Percentiles rank a stretch among this genome's conserved stretches.
Conservation (phyloP, 1,284 basidiomycete species). For the Tilletia horrida region DNA sequence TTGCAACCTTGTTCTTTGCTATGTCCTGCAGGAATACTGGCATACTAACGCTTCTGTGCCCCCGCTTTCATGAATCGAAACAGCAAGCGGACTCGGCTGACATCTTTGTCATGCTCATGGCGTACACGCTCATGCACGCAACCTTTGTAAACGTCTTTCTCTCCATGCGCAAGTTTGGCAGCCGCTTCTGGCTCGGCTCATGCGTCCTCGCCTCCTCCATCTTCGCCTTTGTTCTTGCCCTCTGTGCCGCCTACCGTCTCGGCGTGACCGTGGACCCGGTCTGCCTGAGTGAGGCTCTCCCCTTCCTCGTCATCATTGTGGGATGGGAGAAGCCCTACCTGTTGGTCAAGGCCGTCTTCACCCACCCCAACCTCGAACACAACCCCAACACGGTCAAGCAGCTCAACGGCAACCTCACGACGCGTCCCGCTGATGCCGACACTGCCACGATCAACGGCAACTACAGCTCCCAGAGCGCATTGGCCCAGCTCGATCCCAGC, state of each 20-base stretch:
- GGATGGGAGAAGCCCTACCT: slow-evolving; percentile 97
- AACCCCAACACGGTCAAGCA: slow-evolving; percentile 29
- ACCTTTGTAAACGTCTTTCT: slow-evolving; percentile 73
- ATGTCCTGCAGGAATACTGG: too few relatives aligned
- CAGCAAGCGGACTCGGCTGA: slow-evolving; percentile 88
- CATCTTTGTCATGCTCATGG: slow-evolving; percentile 89
- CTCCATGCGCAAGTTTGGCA: slow-evolving; percentile 53
- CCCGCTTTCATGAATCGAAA: slow-evolving; percentile 42
- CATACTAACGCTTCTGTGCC: too few relatives aligned
- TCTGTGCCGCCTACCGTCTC: slow-evolving; percentile 78
- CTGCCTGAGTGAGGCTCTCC: slow-evolving; percentile 86
- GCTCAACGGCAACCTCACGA: slow-evolving; percentile 1
- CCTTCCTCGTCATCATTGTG: slow-evolving; percentile 94
- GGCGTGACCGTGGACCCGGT: slow-evolving; percentile 88
- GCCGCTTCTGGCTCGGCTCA: slow-evolving; percentile 56
- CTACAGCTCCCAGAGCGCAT: slow-evolving; percentile 24
- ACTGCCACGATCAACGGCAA: slow-evolving; percentile 25
- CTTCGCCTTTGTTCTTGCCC: slow-evolving; percentile 80
- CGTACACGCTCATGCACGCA: slow-evolving; percentile 91
- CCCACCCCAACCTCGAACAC: slow-evolving; percentile 70
- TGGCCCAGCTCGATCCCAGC: slow-evolving; percentile 28
- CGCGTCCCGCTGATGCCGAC: not conserved
- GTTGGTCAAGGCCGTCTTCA: slow-evolving; percentile 83
- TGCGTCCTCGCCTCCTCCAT: slow-evolving; percentile 80
- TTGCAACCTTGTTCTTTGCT: not conserved